These are phyloP conservation scores for Globisporangium nagaii DNA, from an alignment of 352 stramenopile species.

Conservation along the genomic window DNA sequence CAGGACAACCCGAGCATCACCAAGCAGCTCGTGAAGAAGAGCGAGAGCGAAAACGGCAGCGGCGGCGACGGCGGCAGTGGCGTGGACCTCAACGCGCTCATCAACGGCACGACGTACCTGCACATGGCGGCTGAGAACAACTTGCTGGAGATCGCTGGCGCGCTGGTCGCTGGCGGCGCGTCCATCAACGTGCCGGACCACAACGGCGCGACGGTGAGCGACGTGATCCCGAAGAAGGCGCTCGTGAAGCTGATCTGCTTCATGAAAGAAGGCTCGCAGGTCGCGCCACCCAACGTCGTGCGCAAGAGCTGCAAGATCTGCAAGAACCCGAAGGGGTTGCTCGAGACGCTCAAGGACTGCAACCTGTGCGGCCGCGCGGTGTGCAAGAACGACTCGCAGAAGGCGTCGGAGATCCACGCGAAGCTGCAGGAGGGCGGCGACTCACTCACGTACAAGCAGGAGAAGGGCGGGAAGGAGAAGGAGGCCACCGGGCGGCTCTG, in stretches of 20 bases:
- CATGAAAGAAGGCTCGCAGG: slow-evolving; percentile 75
- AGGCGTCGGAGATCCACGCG: slow-evolving; percentile 62
- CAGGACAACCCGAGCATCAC: slow-evolving; percentile 55
- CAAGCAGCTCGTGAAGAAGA: slow-evolving; percentile 42
- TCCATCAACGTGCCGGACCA: slow-evolving; percentile 83
- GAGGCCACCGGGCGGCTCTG: slow-evolving; percentile 57
- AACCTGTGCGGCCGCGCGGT: slow-evolving; percentile 67
- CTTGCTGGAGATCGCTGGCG: slow-evolving; percentile 56
- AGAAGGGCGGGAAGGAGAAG: slow-evolving; percentile 43
- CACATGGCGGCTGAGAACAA: slow-evolving; percentile 76
- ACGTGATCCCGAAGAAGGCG: slow-evolving; percentile 68
- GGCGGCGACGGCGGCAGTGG: slow-evolving; percentile 13
- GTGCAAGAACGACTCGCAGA: slow-evolving; percentile 83
- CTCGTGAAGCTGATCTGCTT: slow-evolving; percentile 72
- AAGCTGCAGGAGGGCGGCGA: slow-evolving; percentile 29
- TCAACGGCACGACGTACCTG: slow-evolving; percentile 78
- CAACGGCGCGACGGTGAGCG: slow-evolving; percentile 73
- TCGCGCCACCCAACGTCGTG: slow-evolving; percentile 40
- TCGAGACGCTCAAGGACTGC: slow-evolving; percentile 74
- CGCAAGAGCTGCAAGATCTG: slow-evolving; percentile 79
- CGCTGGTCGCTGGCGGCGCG: slow-evolving; percentile 62
- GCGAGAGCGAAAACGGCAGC: neutral
- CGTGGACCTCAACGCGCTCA: slow-evolving; percentile 50
- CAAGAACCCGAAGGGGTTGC: slow-evolving; percentile 66
- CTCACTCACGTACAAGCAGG: slow-evolving; percentile 10